Evolutionary conservation across 768 basidiomycete species (phyloP), one percentile per base, ranked within the genome.

Genomic region (Coprinopsis sp.): DNA sequence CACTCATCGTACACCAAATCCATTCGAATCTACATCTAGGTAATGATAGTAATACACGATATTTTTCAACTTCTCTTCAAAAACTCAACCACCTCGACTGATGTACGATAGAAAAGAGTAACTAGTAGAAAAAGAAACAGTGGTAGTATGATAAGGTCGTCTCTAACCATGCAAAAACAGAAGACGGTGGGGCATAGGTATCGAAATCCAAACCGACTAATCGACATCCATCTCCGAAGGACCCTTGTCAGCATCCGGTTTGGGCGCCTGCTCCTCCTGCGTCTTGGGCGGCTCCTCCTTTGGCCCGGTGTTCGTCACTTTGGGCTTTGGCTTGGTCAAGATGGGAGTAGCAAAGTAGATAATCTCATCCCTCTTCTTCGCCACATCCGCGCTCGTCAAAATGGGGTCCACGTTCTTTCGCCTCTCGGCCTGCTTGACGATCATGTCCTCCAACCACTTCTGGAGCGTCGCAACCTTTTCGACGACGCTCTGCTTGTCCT

Each of bases 361-460:
- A 50, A 94, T 66, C 65, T 98, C 96, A 52, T 99, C 95, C 58
- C 82, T 74, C 78, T 86, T 90, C 87, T 94, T 93, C 67, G 71
- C 62, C 54, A 96, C 86, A 64, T 98, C 92, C 49, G 73, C 82
- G 39, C 73, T 77, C 49, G 77, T 91, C 64, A 98, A 66, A 50
- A 91, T 78, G 21, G 92, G 86, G 62, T 94, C 85, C 46, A 84
- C 81, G 62, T 89, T 87, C 83, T 96, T 95, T 63, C 86, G 69
- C 46, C 84, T 74, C 75, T 98, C 95, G 6, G 78, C 74, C 76
- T 98, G 96, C 56, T 84, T 73, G 50, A 81, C 84, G 49, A 81
- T 80, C 75, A 88, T 80, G 74, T 99, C 94, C 59, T 96, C 90
- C 47, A 99, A 77, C 96, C 95, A 98, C 69, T 96, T 89, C 68